These are phyloP conservation scores for Oenanthe sinensis DNA, from an alignment of 129 eudicot genomes.

Conservation along the genomic window DNA sequence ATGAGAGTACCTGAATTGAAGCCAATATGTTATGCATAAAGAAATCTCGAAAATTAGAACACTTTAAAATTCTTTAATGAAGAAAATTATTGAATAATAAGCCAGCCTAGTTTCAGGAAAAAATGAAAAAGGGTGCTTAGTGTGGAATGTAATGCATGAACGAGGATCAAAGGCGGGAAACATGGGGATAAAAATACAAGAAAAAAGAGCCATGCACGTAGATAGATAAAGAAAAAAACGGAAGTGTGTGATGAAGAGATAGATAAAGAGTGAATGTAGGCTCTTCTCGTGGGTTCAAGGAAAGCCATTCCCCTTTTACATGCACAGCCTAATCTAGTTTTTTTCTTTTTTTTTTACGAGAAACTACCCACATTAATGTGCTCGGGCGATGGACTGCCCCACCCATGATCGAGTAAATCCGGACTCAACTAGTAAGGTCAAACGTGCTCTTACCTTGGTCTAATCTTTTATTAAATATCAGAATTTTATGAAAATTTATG, in stretches of 20 bases:
- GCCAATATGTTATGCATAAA: not conserved
- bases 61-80: not conserved
- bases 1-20: constrained; percentile 4
- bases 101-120: not conserved
- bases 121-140: not conserved
- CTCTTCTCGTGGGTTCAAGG: not conserved
- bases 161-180: not conserved
- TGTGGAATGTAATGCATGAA: not conserved
- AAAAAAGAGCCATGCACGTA: not conserved
- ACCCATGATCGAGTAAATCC: too few species aligned
- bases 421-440: too few species aligned
- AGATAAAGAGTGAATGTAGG: not conserved
- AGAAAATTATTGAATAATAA: not conserved
- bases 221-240: not conserved
- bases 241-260: not conserved
- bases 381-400: too few species aligned
- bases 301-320: not conserved
- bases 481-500: too few species aligned
- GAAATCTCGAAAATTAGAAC: not conserved
- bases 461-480: too few species aligned
- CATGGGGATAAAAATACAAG: not conserved
- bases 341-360: too few species aligned
- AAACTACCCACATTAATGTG: too few species aligned
- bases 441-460: too few species aligned
- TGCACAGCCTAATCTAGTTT: too few species aligned